phyloP scores from a whole-genome alignment of 345 rosid genomes.

The Sisymbrium irio region DNA sequence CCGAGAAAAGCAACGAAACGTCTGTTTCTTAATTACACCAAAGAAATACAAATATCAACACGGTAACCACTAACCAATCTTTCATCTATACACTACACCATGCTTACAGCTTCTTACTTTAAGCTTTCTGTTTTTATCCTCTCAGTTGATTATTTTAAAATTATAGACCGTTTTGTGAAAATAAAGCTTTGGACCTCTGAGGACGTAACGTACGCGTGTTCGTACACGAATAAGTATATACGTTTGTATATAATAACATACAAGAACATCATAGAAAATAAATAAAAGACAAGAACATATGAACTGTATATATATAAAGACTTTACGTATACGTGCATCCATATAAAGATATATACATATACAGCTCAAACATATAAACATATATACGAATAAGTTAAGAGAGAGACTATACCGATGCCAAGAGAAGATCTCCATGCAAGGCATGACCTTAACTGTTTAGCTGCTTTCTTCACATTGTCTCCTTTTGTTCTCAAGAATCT shows the following conservation, averaged over 20 bases:
- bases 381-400: background rate
- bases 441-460: slow-evolving; percentile 73
- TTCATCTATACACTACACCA: background rate
- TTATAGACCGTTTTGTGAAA: background rate
- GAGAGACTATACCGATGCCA: slow-evolving; percentile 53
- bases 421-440: slow-evolving; percentile 90
- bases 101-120: slow-evolving; percentile 9
- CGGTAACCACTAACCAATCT: slow-evolving; percentile 4
- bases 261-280: background rate
- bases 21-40: slow-evolving; percentile 11
- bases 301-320: background rate
- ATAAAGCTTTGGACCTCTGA: background rate
- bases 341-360: no score
- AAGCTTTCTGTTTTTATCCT: slow-evolving; percentile 22
- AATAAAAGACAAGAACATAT: background rate
- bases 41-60: slow-evolving; percentile 2
- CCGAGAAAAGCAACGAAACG: slow-evolving; percentile 28
- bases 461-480: slow-evolving; percentile 79
- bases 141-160: background rate
- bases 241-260: background rate
- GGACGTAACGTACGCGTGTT: slow-evolving; percentile 6
- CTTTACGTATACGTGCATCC: no score
- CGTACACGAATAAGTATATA: background rate
- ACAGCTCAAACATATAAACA: background rate
- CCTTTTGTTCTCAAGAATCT: slow-evolving; percentile 76